phyloP scores from a whole-genome alignment of 1,284 basidiomycete genomes.

The Rhodotorula sp. region DNA sequence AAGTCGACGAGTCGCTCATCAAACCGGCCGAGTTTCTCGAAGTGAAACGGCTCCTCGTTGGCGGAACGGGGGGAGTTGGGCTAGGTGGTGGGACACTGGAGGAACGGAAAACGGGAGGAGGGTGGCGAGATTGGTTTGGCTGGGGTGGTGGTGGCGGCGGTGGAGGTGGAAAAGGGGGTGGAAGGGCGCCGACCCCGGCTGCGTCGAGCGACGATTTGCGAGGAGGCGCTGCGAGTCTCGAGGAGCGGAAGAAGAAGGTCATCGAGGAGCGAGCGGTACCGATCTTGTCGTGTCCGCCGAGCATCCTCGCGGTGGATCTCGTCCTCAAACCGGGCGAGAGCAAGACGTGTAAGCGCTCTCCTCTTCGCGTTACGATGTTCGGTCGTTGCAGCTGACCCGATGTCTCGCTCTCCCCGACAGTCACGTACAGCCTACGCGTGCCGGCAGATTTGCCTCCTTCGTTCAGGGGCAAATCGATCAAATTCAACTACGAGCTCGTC shows the following conservation, averaged over 20 bases:
- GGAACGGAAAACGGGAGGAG: slow-evolving; percentile 51
- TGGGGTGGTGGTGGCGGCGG: slow-evolving; percentile 51
- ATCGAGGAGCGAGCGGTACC: slow-evolving; percentile 69
- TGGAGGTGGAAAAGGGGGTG: slow-evolving; percentile 43
- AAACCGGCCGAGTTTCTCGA: slow-evolving; percentile 51
- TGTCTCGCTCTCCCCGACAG: too few species aligned
- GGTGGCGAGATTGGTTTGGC: slow-evolving; percentile 54
- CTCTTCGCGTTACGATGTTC: too few species aligned
- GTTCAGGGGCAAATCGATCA: slow-evolving; percentile 76
- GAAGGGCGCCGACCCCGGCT: slow-evolving; percentile 60
- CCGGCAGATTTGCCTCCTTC: slow-evolving; percentile 84
- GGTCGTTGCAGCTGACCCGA: too few species aligned
- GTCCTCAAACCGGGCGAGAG: slow-evolving; percentile 73
- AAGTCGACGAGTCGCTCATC: slow-evolving; percentile 54
- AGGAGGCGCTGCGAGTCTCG: slow-evolving; percentile 51
- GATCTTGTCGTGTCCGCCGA: slow-evolving; percentile 74
- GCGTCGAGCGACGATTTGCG: slow-evolving; percentile 57
- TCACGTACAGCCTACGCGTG: slow-evolving; percentile 70
- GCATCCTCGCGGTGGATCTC: slow-evolving; percentile 80
- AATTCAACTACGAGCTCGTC: slow-evolving; percentile 83
- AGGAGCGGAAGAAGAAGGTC: slow-evolving; percentile 54
- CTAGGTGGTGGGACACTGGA: slow-evolving; percentile 53
- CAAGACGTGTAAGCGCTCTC: slow-evolving; percentile 72
- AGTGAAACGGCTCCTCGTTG: slow-evolving; percentile 49
- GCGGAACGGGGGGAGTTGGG: slow-evolving; percentile 38